Conservation (phyloP, 768 basidiomycete genomes). For the Mycena belliarum region DNA sequence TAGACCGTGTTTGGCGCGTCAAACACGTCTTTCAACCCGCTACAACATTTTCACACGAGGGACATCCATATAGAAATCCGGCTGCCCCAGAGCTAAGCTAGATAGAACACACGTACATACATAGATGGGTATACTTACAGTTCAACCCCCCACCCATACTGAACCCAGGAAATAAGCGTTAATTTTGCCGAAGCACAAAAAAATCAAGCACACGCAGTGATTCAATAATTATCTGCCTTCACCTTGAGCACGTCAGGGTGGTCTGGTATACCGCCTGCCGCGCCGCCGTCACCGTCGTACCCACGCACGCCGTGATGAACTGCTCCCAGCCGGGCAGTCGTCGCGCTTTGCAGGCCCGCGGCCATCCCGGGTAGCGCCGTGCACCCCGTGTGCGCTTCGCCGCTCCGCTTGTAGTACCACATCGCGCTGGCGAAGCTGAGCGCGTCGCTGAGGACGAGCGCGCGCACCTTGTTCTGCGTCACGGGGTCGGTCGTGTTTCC, state of each 20-base stretch:
- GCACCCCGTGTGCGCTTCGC: slow-evolving; percentile 19
- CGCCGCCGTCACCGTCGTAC: slow-evolving; percentile 23
- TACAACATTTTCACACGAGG: too few species aligned
- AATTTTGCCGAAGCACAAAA: too few species aligned
- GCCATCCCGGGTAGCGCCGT: slow-evolving; percentile 20
- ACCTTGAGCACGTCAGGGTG: slow-evolving; percentile 12
- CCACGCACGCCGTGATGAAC: slow-evolving; percentile 25
- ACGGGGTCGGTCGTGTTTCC: slow-evolving; percentile 2
- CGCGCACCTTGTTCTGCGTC: slow-evolving; percentile 23
- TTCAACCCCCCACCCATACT: too few species aligned
- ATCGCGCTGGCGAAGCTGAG: slow-evolving; percentile 27
- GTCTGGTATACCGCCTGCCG: slow-evolving; percentile 18
- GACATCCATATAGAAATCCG: too few species aligned
- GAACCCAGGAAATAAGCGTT: too few species aligned
- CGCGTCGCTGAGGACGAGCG: slow-evolving; percentile 22
- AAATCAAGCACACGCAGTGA: neutral
- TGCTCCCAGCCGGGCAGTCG: slow-evolving; percentile 23
- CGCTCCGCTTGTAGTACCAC: slow-evolving; percentile 28
- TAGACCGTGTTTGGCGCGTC: too few species aligned
- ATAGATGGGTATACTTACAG: too few species aligned
- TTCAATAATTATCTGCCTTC: neutral
- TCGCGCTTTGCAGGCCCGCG: slow-evolving; percentile 20
- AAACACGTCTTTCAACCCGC: too few species aligned
- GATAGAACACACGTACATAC: too few species aligned
- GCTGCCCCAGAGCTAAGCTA: too few species aligned